Percentiles rank a stretch among this genome's conserved stretches.
Conservation (phyloP, 2,329 filamentous ascomycete genomes). For the Alternaria atra region DNA sequence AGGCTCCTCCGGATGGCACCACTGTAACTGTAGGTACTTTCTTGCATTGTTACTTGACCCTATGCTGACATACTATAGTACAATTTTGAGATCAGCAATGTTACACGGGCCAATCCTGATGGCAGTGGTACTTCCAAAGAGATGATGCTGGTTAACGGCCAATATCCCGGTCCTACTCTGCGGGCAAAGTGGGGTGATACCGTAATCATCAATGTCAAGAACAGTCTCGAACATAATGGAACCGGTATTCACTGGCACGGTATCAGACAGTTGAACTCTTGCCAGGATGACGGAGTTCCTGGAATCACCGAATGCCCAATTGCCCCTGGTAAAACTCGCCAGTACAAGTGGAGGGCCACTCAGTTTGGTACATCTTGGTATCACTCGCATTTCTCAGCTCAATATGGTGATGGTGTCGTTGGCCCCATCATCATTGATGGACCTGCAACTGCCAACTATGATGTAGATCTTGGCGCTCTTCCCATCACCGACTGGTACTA, state of each 20-base stretch:
- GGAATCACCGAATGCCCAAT: conserved; percentile 70
- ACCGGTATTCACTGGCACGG: conserved; percentile 64
- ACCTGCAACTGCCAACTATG: conserved; percentile 57
- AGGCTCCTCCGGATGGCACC: conserved; percentile 52
- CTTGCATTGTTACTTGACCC: too few relatives aligned
- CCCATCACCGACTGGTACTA: conserved; percentile 72
- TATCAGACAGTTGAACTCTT: conserved; percentile 49
- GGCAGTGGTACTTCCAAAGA: conserved; percentile 46
- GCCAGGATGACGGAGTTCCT: conserved; percentile 65
- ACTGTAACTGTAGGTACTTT: conserved; percentile 38
- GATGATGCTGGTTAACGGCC: conserved; percentile 59
- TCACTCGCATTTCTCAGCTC: conserved; percentile 54
- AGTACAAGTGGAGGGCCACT: conserved; percentile 66
- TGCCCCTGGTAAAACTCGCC: conserved; percentile 64
- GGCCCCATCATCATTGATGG: conserved; percentile 55
- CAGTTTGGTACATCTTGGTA: conserved; percentile 58
- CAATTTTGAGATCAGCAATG: conserved; percentile 53
- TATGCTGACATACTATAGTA: conserved; percentile 39
- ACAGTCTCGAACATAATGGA: conserved; percentile 54
- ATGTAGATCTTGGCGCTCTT: conserved; percentile 69
- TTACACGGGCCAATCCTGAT: conserved; percentile 51
- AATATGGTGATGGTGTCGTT: conserved; percentile 56
- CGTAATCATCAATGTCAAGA: conserved; percentile 52
- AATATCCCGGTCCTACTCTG: conserved; percentile 68
- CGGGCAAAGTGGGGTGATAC: conserved; percentile 52